phyloP scores from a whole-genome alignment of 2,329 filamentous ascomycete genomes.

The Mycogone perniciosa region DNA sequence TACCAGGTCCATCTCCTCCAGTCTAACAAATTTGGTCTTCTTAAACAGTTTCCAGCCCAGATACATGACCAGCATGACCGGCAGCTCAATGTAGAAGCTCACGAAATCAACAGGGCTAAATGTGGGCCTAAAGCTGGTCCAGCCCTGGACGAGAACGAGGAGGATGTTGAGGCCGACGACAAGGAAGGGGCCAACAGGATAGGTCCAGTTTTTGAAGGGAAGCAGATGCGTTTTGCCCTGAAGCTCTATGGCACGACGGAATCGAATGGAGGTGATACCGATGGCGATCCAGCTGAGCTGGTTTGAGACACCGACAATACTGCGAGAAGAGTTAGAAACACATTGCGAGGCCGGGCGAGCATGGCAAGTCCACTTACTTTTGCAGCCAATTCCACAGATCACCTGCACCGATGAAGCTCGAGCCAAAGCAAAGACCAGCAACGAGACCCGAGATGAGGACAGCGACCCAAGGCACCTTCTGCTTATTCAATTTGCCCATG shows the following conservation, averaged over 20 bases:
- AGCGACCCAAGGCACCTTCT: slow-evolving; percentile 34
- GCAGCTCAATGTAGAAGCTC: slow-evolving; percentile 57
- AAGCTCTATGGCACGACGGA: slow-evolving; percentile 48
- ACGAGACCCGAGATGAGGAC: slow-evolving; percentile 49
- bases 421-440: slow-evolving; percentile 56
- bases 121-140: slow-evolving; percentile 52
- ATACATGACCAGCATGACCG: slow-evolving; percentile 57
- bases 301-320: slow-evolving; percentile 58
- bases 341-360: no score
- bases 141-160: slow-evolving; percentile 58
- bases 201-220: slow-evolving; percentile 62
- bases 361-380: slow-evolving; percentile 38
- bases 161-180: slow-evolving; percentile 52
- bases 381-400: slow-evolving; percentile 62
- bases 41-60: slow-evolving; percentile 66
- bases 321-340: neutral
- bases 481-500: slow-evolving; percentile 36
- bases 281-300: slow-evolving; percentile 62
- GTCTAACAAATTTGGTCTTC: slow-evolving; percentile 49
- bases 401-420: slow-evolving; percentile 59
- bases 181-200: slow-evolving; percentile 54
- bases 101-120: slow-evolving; percentile 57
- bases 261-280: slow-evolving; percentile 58
- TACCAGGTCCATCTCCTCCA: slow-evolving; percentile 57
- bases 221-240: slow-evolving; percentile 56